phyloP scores from a whole-genome alignment of 306 rosid species.

The Mimosa pudica region DNA sequence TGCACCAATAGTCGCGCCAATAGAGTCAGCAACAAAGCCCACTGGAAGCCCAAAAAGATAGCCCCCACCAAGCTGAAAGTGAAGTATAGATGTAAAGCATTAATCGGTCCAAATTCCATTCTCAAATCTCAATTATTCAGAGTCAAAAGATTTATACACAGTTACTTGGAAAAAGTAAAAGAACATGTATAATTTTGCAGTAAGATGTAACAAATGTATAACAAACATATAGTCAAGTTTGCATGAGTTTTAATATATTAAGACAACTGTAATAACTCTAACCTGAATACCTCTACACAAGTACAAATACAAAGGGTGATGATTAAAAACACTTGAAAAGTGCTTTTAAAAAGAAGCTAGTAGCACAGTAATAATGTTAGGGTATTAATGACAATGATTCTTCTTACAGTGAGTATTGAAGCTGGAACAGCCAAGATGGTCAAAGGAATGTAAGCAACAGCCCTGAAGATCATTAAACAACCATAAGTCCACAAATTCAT shows the following conservation, averaged over 20 bases:
- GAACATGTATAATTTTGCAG: neutral
- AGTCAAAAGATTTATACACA: neutral
- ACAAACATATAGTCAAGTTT: neutral
- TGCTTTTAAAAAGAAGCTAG: neutral
- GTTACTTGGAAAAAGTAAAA: neutral
- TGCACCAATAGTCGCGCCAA: constrained; percentile 89
- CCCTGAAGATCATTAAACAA: constrained; percentile 55
- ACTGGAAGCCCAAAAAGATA: constrained; percentile 95
- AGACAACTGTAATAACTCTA: constrained; percentile 20
- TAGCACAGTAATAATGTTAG: neutral
- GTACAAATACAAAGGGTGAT: constrained; percentile 21
- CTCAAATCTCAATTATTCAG: neutral
- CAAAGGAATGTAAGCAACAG: constrained; percentile 92
- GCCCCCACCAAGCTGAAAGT: constrained; percentile 94
- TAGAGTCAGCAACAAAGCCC: constrained; percentile 90
- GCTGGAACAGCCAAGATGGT: constrained; percentile 98
- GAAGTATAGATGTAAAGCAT: constrained; percentile 12
- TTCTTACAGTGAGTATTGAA: constrained; percentile 87
- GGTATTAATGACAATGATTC: neutral
- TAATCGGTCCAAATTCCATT: neutral
- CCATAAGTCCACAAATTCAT: constrained; percentile 8
- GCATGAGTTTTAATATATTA: neutral
- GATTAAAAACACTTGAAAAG: constrained; percentile 19
- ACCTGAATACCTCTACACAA: neutral
- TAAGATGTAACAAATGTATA: neutral